Base-by-base conservation (phyloP, 345 rosid genomes). In the Streptanthus diversifolius region DNA sequence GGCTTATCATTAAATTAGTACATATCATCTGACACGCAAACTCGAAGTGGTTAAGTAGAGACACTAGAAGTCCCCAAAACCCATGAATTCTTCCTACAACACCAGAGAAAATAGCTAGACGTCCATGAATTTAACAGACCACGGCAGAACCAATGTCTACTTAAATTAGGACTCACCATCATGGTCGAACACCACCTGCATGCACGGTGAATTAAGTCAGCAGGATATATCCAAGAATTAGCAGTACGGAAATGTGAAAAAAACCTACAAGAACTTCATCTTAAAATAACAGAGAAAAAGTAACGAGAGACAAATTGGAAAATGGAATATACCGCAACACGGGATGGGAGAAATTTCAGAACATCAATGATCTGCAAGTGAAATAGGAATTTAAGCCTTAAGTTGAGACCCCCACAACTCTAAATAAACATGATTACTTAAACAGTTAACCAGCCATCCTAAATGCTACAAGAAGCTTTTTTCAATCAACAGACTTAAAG, bases 161-260 rank as follows among this genome's bases (percentile, higher is more conserved):
- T 59, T 40, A 52, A 1, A 53, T 17, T 8, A 64, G 40, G 36
- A 62, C 95, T 84, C 80, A 95, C 99, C 99, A 86, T 95, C 97
- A 84, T 95, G 92, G 87, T 91, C 97, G 71, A 95, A 95, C 77
- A 87, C 97, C 73, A 95, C 99, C 97, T 95, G 95, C 89, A 80
- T 49, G 47, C 77, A 76, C 64, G 66, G 2, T 9, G 37, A 40
- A 24, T 7, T 32, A 44, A 59, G 54, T 70, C 39, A 76, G 54
- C 14, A 55, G 15, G 66, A 25, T 14, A 1, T 36, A 78, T 21
- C 24, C 15, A 51, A 33, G 29, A 64, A 27, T 17, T 39, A 21
- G 53, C 33, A 66, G 12, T 36, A 13, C 39, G 33, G 24, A 74
- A 19, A 36, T 19, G 30, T 32, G 43, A 25, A 18, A 24, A 51